A percentile compares a stretch with the other conserved stretches of the same genome.
Conservation (phyloP, 75 land plant genomes). For the Pinus albicaulis region DNA sequence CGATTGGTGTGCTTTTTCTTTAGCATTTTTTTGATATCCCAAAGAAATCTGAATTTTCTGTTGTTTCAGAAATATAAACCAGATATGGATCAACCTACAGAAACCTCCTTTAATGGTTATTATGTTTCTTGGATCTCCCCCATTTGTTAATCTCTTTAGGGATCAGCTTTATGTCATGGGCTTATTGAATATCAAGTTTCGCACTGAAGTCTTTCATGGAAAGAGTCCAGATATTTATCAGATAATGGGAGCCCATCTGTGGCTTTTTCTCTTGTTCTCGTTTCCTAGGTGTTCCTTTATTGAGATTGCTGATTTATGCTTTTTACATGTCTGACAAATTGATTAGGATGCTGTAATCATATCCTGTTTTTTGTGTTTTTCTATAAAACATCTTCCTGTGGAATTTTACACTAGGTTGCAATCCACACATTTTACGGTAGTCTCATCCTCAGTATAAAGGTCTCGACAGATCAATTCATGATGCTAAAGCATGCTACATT, state of each 20-base stretch:
- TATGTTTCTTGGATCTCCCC: too few relatives aligned
- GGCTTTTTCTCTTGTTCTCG: too few relatives aligned
- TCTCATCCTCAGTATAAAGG: not conserved
- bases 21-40: not conserved
- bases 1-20: too few relatives aligned
- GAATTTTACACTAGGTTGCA: not conserved
- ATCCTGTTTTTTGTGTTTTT: not conserved
- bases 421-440: not conserved
- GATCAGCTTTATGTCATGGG: not conserved
- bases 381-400: not conserved
- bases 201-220: not conserved
- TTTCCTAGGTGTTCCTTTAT: too few relatives aligned
- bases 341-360: not conserved
- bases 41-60: not conserved
- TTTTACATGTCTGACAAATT: not conserved
- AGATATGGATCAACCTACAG: not conserved
- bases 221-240: not conserved
- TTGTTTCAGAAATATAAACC: not conserved
- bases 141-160: not conserved
- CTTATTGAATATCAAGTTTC: not conserved
- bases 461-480: not conserved
- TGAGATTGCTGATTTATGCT: too few relatives aligned
- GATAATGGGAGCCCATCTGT: not conserved
- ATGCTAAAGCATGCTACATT: not conserved
- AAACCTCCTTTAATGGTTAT: not conserved